Percentiles rank a stretch among this genome's conserved stretches.
phyloP scores from a whole-genome alignment of 2,329 filamentous ascomycete species.

The Teratosphaeria pseudoeucalypti region DNA sequence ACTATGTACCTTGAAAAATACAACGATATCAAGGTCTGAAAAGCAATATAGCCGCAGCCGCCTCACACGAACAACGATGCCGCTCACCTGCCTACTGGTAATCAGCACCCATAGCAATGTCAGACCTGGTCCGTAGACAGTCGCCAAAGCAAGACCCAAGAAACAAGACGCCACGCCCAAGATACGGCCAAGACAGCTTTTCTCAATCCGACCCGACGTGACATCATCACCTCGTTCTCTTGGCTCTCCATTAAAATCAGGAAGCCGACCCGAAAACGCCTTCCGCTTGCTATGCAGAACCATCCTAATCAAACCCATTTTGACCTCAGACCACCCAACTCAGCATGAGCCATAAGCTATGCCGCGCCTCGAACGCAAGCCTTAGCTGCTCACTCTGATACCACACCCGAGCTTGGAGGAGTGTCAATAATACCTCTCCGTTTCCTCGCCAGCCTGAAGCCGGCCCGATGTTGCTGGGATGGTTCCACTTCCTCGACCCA shows the following conservation, averaged over 20 bases:
- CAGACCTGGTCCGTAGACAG: background rate
- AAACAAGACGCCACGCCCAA: background rate
- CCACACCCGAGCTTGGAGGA: slow-evolving; percentile 16
- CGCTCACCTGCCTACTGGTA: background rate
- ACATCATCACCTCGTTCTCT: background rate
- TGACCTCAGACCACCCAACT: too few relatives aligned
- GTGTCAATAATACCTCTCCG: slow-evolving; percentile 22
- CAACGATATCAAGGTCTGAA: background rate
- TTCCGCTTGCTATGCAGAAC: slow-evolving; percentile 18
- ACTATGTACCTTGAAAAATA: background rate
- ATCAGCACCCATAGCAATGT: background rate
- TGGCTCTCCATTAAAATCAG: background rate
- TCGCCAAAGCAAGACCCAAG: background rate
- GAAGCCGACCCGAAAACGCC: slow-evolving; percentile 8
- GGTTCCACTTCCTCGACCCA: slow-evolving; percentile 28
- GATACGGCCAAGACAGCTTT: background rate
- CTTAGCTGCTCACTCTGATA: slow-evolving; percentile 9
- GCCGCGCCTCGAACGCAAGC: background rate
- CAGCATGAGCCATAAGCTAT: background rate
- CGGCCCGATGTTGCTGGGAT: slow-evolving; percentile 27
- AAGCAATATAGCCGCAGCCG: background rate
- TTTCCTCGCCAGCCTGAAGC: slow-evolving; percentile 24
- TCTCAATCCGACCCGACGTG: background rate
- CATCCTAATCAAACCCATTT: background rate
- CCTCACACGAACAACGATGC: background rate